Base-by-base conservation (phyloP, 176 grass and related monocot species). In the Hyparrhenia diplandra region DNA sequence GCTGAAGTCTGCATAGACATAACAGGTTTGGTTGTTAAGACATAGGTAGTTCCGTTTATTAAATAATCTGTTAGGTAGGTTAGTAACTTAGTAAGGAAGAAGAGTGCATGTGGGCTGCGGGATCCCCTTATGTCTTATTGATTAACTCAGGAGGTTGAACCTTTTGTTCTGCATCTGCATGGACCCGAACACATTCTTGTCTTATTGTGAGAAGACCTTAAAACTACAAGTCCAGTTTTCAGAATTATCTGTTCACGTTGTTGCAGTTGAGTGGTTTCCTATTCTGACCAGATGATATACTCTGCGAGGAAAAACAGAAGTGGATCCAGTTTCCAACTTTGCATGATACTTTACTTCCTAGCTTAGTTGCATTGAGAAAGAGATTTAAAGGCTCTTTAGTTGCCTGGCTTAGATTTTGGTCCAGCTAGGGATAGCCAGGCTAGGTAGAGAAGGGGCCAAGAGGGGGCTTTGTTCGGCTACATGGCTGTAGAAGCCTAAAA, bases 121-220 rank as follows among this genome's bases (percentile, higher is more conserved):
- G 3, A 51, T 51, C 25, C 40, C 69, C 25, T 72, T 25, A 25
- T 72, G 18, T 20, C 59, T 27, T 72, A 17, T 54, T 41, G 51
- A 24, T 36, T 13, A 73, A 66, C 12, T 25, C 0, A 1, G 9
- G 55, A 59, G 54, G 23, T 69, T 37, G 32, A 67, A 82, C 8
- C 47, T 45, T 62, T 76, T 82, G 37, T 52, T 51, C 75, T 76
- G 62, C 62, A 66, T 67, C 13, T 43, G 78, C 77, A 75, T 18
- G 36, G 39, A 24, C 13, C 67, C 25, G n/a, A 42, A 42, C 37
- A 42, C 55, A 58, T 58, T 5, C 55, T 24, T 58, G 25, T 61
- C 58, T 61, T 4, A 12, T 18, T 16, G 3, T 43, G 0, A 36
- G 74, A 25, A 43, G 0, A 57, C 35, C 32, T 16, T 10, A 73